Evolutionary conservation across 108 stramenopile species (phyloP).

Genomic region (Skeletonema tropicum): DNA sequence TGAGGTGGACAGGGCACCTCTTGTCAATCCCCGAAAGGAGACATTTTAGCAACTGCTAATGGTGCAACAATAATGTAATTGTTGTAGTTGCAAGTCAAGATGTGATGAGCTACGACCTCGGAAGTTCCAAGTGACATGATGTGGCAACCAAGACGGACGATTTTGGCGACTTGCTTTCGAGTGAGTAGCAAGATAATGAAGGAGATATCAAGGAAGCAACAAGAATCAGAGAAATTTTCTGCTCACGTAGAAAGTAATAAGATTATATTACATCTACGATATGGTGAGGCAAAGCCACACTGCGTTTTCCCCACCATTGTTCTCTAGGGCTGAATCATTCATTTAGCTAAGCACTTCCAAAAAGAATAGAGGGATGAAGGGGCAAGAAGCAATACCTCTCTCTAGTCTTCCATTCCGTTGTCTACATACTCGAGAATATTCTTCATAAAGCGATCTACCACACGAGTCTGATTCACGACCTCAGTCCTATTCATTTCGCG

Average conservation of each 20-base stretch:
- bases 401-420: slow-evolving; percentile 79
- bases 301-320: neutral
- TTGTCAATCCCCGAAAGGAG: too few relatives aligned
- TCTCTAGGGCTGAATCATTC: neutral
- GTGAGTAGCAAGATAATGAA: neutral
- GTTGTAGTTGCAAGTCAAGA: too few relatives aligned
- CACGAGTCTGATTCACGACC: slow-evolving; percentile 96
- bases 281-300: neutral
- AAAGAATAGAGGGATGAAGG: too few relatives aligned
- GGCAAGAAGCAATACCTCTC: neutral
- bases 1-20: too few relatives aligned
- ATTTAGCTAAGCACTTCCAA: too few relatives aligned
- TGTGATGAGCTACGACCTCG: too few relatives aligned
- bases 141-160: too few relatives aligned
- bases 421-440: slow-evolving; percentile 90
- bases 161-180: neutral
- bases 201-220: neutral
- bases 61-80: too few relatives aligned
- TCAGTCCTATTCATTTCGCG: slow-evolving; percentile 92
- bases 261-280: slow-evolving; percentile 4
- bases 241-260: neutral
- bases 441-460: slow-evolving; percentile 92
- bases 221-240: neutral
- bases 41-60: too few relatives aligned
- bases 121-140: too few relatives aligned